These are phyloP conservation scores for Leersia perrieri DNA, from an alignment of 176 grass and related monocot genomes.

Conservation along the genomic window DNA sequence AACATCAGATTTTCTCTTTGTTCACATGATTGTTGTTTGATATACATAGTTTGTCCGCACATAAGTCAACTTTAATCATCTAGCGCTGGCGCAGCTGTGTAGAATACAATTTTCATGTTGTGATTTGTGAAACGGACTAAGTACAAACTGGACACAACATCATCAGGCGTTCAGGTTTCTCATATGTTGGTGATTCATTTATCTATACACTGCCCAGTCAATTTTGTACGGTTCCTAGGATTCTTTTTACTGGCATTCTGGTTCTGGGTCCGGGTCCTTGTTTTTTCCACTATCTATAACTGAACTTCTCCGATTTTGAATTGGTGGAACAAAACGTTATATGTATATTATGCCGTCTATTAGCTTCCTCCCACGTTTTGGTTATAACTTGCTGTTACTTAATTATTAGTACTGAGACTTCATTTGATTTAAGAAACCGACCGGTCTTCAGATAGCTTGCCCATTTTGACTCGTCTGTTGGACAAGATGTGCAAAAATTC, in stretches of 20 bases:
- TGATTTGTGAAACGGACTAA: conserved; percentile 6
- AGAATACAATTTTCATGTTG: neutral
- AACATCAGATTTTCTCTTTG: neutral
- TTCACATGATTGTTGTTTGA: neutral
- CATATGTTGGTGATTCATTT: neutral
- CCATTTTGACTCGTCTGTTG: conserved; percentile 25
- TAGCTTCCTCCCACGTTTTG: neutral
- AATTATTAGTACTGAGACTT: neutral
- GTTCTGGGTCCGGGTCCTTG: neutral
- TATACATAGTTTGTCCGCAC: neutral
- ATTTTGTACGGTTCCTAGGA: neutral
- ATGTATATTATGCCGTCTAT: neutral
- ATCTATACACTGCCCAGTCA: neutral
- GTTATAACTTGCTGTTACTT: neutral
- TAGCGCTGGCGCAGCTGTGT: neutral
- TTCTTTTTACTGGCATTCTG: neutral
- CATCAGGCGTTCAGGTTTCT: neutral
- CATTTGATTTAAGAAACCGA: conserved; percentile 8
- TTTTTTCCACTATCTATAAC: neutral
- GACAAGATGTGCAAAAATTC: conserved; percentile 17
- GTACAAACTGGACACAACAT: neutral
- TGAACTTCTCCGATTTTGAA: conserved; percentile 14
- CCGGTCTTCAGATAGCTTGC: neutral
- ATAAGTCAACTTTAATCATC: neutral
- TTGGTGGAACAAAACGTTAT: neutral